Evolutionary conservation across 352 stramenopile genomes (phyloP), one percentile per base, ranked within the genome.

Genomic region (Stramenopiles sp.): DNA sequence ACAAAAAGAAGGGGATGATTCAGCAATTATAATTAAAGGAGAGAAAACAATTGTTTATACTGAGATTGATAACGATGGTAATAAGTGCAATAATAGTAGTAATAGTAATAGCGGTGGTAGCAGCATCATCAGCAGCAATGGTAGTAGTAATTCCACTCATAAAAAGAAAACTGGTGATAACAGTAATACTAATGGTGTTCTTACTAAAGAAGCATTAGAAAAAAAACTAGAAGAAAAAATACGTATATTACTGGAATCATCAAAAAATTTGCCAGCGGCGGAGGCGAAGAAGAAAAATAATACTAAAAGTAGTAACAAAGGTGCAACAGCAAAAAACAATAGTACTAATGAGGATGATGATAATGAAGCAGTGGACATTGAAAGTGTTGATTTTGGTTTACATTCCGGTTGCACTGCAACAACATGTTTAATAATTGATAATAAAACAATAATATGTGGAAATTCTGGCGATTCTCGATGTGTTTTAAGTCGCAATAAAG

Each of bases 401-500:
- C 86, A 90, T 78, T 88, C 89, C n/a, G 89, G 89, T 79, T 91
- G 87, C 79, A 93, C 89, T 0, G 87, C 87, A 1, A 84, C 92
- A 31, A 87, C 92, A 0, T 84, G 86, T 27, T 84, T 93, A 7
- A 81, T 90, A 63, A 78, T 86, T 7, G 82, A 81, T 30, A 80
- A 81, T 1, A 81, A 82, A 63, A 88, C 83, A 30, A 79, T 94
- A 7, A 87, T 89, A 0, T 86, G 92, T n/a, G 88, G 89, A 29
- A 94, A 94, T 84, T 89, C 90, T 7, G 89, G 89, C 7, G 89
- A 94, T 82, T 91, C 87, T 27, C 78, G 90, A 38, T 89, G 85
- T 6, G 87, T 94, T 31, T 73, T 95, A 7, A 91, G 88, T 78
- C 81, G 89, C 33, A 84, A 84, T 32, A 87, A 88, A 30, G 78